These are phyloP conservation scores for Hibiscus syriacus DNA, from an alignment of 345 rosid species.

Conservation along the genomic window DNA sequence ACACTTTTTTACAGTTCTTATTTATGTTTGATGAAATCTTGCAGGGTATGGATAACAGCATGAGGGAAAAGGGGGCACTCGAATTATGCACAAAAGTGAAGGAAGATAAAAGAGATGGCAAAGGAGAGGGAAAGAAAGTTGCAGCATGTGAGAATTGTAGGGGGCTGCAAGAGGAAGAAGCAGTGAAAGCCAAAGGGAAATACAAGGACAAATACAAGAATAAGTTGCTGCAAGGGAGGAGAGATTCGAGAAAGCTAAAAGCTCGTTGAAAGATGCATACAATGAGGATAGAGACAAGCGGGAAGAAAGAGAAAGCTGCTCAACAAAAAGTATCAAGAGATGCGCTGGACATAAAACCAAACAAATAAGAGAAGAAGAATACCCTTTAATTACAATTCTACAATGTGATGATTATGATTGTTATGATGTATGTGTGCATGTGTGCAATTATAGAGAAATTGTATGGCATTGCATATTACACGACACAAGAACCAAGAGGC, in stretches of 20 bases:
- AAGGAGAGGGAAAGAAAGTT: neutral
- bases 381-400: neutral
- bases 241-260: neutral
- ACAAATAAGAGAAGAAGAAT: neutral
- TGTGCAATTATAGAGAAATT: too few species aligned
- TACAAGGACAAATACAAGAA: slow-evolving; percentile 1
- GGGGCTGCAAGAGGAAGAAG: neutral
- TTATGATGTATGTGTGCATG: too few species aligned
- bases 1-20: too few species aligned
- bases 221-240: neutral
- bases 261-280: neutral
- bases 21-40: too few species aligned
- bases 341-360: neutral
- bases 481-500: neutral
- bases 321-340: neutral
- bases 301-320: slow-evolving; percentile 1
- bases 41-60: neutral
- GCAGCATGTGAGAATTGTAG: neutral
- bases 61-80: neutral
- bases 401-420: too few species aligned
- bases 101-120: neutral
- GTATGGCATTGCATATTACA: neutral
- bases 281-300: neutral
- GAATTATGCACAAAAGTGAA: neutral
- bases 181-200: neutral